phyloP scores from a whole-genome alignment of 225 moss, liverwort and hornwort genomes.

The Physcomitrellopsis africana region DNA sequence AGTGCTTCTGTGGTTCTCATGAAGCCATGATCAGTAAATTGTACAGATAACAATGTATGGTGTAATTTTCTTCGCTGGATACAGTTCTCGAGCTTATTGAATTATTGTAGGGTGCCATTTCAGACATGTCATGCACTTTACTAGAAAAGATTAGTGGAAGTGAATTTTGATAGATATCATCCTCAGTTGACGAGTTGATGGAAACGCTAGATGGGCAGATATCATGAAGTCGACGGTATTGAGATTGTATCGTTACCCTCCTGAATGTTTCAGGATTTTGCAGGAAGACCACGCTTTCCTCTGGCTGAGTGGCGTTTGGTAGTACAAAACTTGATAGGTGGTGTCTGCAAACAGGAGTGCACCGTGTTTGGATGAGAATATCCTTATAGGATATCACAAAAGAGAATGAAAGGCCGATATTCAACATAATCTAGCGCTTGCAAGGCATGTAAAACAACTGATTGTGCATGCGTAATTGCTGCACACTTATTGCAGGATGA shows the following conservation, averaged over 20 bases:
- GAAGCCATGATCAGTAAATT: conserved; percentile 28
- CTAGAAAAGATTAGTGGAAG: too few species aligned
- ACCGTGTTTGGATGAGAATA: conserved; percentile 16
- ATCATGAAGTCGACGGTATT: not conserved
- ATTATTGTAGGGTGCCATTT: conserved; percentile 27
- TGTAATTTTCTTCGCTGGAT: conserved; percentile 41
- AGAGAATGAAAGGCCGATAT: conserved; percentile 15
- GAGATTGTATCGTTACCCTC: conserved; percentile 49
- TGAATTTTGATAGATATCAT: not conserved
- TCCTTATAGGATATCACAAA: conserved; percentile 26
- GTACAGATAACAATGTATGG: conserved; percentile 41
- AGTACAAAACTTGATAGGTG: conserved; percentile 40
- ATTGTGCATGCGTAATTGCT: not conserved
- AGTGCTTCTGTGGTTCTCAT: conserved; percentile 33
- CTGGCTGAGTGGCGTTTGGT: not conserved
- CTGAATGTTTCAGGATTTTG: conserved; percentile 31
- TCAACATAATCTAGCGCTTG: not conserved
- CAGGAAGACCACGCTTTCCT: conserved; percentile 39
- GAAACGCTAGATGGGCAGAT: too few species aligned
- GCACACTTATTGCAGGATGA: conserved; percentile 21
- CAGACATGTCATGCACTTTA: not conserved
- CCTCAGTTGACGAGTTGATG: conserved; percentile 1
- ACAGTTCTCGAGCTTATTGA: conserved; percentile 33
- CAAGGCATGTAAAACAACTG: not conserved
- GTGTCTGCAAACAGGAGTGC: conserved; percentile 39